Base-by-base conservation (phyloP, 176 grass and related monocot species). In the Triticum dicoccoides region DNA sequence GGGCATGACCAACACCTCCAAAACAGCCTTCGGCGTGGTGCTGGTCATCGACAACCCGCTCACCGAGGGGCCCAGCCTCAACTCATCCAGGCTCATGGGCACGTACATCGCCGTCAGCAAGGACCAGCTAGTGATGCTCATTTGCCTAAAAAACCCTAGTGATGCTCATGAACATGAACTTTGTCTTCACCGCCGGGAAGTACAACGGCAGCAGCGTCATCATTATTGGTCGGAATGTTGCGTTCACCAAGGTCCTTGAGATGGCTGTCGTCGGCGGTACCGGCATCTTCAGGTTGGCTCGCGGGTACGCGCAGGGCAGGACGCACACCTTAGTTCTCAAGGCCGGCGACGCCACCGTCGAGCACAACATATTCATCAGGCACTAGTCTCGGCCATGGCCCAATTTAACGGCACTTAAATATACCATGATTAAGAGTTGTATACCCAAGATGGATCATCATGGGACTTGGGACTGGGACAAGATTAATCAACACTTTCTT, bases 1-100 rank as follows among this genome's bases (percentile, higher is more conserved):
- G 2, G 69, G 38, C 9, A 51, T 20, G 2, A 73, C 89, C 21
- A 89, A 80, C 61, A 77, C 75, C 4, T 84, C 24, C 30, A 42
- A 73, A 79, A 8, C 29, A 14, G 32, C 32, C 65, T 67, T 67
- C 65, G 65, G 65, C 65, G 13, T 6, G 5, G 30, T 67, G 25
- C 7, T 17, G 29, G 65, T 33, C 14, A 33, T 67, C 29, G 65
- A 67, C 65, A 27, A 67, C 65, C 29, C 30, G 65, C 65, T 67
- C 65, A 67, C 65, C 13, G 65, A 67, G 13, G 30, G 65, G 13
- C 29, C 65, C 29, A 27, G 65, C 6, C 65, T 67, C 1, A 3
- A 18, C 65, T 67, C 65, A 13, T 67, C 24, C 29, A 4, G 6
- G 65, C 65, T 67, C 6, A 6, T 67, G 65, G 65, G 65, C 65